Conservation (phyloP, 352 stramenopile genomes). For the Phytophthora megakarya region DNA sequence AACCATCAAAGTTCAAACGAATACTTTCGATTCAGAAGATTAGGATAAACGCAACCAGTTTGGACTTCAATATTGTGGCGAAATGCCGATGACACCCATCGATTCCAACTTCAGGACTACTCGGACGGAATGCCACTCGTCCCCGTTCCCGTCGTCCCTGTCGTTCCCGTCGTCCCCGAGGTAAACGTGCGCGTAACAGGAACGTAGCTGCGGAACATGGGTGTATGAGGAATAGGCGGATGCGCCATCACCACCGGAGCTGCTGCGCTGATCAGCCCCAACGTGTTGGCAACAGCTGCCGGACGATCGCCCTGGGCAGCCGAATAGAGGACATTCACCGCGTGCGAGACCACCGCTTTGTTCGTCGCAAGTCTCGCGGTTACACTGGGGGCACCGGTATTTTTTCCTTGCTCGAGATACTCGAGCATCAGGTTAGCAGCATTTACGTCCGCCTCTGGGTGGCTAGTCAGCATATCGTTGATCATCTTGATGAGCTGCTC, state of each 20-base stretch:
- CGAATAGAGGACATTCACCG: not conserved
- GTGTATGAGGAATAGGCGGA: too few species aligned
- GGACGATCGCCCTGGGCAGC: not conserved
- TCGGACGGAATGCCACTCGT: too few species aligned
- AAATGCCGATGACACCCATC: too few species aligned
- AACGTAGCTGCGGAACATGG: too few species aligned
- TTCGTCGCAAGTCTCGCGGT: conserved; percentile 5
- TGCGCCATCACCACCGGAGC: conserved; percentile 2
- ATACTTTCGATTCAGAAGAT: too few species aligned
- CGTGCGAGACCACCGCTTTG: conserved; percentile 5
- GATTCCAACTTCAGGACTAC: too few species aligned
- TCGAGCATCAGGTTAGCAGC: conserved; percentile 2
- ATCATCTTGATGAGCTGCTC: conserved; percentile 14
- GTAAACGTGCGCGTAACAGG: too few species aligned
- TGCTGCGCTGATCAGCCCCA: conserved; percentile 9
- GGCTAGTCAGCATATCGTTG: conserved; percentile 13
- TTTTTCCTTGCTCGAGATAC: not conserved
- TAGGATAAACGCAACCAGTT: too few species aligned
- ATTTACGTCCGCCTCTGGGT: not conserved
- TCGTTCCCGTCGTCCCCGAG: too few species aligned
- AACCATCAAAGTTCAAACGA: too few species aligned
- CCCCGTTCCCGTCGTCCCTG: too few species aligned
- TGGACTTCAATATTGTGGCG: conserved; percentile 70
- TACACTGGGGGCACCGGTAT: not conserved
- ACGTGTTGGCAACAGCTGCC: not conserved